phyloP scores from a whole-genome alignment of 345 rosid genomes.

The Fremontodendron californicum region DNA sequence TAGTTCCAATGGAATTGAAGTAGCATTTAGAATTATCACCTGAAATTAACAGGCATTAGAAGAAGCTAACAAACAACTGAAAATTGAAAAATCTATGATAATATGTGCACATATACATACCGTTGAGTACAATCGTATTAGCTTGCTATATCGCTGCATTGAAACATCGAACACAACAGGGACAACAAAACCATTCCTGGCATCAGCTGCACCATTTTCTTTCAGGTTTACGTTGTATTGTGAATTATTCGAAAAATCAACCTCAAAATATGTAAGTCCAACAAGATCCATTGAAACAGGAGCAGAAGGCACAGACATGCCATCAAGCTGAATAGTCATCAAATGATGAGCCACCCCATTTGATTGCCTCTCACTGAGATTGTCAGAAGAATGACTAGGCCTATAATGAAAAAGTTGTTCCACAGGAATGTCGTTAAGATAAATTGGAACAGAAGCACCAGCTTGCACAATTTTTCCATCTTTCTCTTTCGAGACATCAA shows the following conservation, averaged over 20 bases:
- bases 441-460: conserved; percentile 71
- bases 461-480: conserved; percentile 56
- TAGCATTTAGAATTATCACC: conserved; percentile 77
- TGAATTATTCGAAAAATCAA: conserved; percentile 70
- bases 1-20: conserved; percentile 75
- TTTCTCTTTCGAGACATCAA: conserved; percentile 38
- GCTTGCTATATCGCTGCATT: conserved; percentile 74
- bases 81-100: conserved; percentile 13
- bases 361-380: conserved; percentile 56
- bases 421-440: conserved; percentile 54
- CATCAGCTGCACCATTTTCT: conserved; percentile 33
- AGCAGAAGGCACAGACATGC: conserved; percentile 66
- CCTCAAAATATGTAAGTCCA: conserved; percentile 78
- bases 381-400: conserved; percentile 53
- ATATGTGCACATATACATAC: conserved; percentile 39
- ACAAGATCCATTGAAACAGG: conserved; percentile 91
- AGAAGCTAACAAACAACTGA: conserved; percentile 16
- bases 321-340: conserved; percentile 75
- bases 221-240: conserved; percentile 29
- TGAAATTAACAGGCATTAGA: conserved; percentile 33
- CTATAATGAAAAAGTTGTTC: conserved; percentile 49
- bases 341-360: conserved; percentile 66
- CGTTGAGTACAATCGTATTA: conserved; percentile 80
- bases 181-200: conserved; percentile 55
- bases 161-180: conserved; percentile 96